A percentile compares a stretch with the other conserved stretches of the same genome.
Conservation (phyloP, 169 alveolate genomes). For the Eimeria necatrix region DNA sequence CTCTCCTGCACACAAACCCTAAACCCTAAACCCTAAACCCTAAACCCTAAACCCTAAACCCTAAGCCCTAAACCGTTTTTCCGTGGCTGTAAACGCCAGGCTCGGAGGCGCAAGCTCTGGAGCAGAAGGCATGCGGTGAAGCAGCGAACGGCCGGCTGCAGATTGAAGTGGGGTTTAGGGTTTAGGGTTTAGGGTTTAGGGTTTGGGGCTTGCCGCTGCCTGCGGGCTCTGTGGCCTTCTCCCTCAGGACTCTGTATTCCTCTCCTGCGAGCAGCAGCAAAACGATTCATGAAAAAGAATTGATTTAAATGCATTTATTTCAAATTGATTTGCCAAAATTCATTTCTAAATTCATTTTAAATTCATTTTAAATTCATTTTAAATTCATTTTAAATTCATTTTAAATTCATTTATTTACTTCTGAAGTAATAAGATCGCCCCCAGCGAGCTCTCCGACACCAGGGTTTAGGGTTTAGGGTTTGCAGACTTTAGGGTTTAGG, state of each 20-base stretch:
- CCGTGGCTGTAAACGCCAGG: background rate
- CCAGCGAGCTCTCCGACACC: too few species aligned
- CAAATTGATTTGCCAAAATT: too few species aligned
- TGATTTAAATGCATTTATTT: background rate
- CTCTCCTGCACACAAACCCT: constrained; percentile 40
- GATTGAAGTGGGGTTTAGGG: background rate
- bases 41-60: background rate
- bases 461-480: too few species aligned
- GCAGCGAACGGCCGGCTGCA: too few species aligned
- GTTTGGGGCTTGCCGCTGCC: constrained; percentile 71
- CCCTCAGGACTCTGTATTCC: constrained; percentile 79
- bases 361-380: background rate
- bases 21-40: background rate
- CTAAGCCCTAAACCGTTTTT: background rate
- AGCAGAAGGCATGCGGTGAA: background rate
- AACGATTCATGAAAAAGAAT: too few species aligned
- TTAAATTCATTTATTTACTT: too few species aligned
- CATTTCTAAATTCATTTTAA: background rate
- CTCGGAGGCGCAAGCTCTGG: too few species aligned
- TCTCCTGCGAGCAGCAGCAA: constrained; percentile 1
- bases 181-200: constrained; percentile 51
- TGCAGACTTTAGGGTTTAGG: too few species aligned
- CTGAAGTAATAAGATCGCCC: background rate
- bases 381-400: too few species aligned
- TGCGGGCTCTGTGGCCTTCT: constrained; percentile 84